Percentiles rank a stretch among this genome's conserved stretches.
Evolutionary conservation across 2,329 filamentous ascomycete genomes (phyloP).

Genomic region (Microdochium nivale): DNA sequence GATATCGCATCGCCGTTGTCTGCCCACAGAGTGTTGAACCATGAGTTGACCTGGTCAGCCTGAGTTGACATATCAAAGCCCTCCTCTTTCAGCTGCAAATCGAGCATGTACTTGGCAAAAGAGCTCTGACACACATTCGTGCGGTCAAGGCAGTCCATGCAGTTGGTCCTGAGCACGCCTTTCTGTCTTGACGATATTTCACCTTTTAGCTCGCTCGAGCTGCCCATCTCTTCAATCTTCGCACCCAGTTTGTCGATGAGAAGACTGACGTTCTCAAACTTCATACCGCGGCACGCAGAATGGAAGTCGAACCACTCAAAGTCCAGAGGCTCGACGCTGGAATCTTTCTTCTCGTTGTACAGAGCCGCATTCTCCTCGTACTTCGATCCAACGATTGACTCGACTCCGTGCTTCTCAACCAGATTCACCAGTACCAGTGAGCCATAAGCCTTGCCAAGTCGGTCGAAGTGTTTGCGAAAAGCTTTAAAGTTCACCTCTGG

Average conservation of each 20-base stretch:
- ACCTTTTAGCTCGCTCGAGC: slow-evolving; percentile 50
- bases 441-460: slow-evolving; percentile 63
- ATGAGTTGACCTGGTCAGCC: slow-evolving; percentile 69
- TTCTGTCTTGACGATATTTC: slow-evolving; percentile 44
- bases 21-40: slow-evolving; percentile 96
- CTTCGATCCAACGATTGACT: slow-evolving; percentile 67
- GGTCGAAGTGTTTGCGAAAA: slow-evolving; percentile 70
- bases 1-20: slow-evolving; percentile 96
- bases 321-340: slow-evolving; percentile 37
- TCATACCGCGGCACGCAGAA: slow-evolving; percentile 86
- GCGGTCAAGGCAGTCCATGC: slow-evolving; percentile 95
- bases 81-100: slow-evolving; percentile 67
- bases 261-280: slow-evolving; percentile 85
- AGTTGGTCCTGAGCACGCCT: slow-evolving; percentile 87
- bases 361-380: slow-evolving; percentile 62
- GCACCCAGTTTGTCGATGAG: slow-evolving; percentile 63
- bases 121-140: slow-evolving; percentile 96
- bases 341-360: slow-evolving; percentile 55
- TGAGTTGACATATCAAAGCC: slow-evolving; percentile 70
- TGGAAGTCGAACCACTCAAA: slow-evolving; percentile 99
- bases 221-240: slow-evolving; percentile 62
- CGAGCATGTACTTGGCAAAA: slow-evolving; percentile 74
- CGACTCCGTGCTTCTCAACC: slow-evolving; percentile 80
- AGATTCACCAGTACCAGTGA: slow-evolving; percentile 71
- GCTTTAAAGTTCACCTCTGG: slow-evolving; percentile 69